These are phyloP conservation scores for Noccaea bulbosa DNA, from an alignment of 345 rosid genomes.

Conservation along the genomic window DNA sequence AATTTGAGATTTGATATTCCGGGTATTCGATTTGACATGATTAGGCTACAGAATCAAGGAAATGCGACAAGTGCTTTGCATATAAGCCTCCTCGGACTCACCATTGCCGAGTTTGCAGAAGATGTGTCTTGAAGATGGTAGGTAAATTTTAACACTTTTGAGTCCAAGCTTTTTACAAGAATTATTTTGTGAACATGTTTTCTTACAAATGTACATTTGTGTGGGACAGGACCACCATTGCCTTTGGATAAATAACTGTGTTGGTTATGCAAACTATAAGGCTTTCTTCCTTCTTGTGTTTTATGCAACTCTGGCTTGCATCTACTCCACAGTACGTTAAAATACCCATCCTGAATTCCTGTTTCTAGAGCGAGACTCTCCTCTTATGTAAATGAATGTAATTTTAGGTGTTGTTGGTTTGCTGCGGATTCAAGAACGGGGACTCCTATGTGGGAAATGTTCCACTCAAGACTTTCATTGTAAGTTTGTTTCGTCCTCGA, in stretches of 20 bases:
- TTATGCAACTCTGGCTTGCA: conserved; percentile 64
- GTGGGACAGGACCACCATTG: conserved; percentile 85
- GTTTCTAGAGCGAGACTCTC: conserved; percentile 6
- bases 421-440: conserved; percentile 51
- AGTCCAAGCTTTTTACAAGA: neutral
- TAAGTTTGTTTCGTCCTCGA: conserved; percentile 42
- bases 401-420: conserved; percentile 53
- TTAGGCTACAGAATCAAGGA: conserved; percentile 62
- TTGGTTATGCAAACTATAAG: conserved; percentile 91
- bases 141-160: conserved; percentile 34
- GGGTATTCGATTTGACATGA: neutral
- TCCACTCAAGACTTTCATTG: conserved; percentile 56
- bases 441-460: conserved; percentile 46
- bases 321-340: conserved; percentile 64
- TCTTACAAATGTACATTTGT: neutral
- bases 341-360: neutral
- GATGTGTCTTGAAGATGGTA: conserved; percentile 93
- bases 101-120: conserved; percentile 90
- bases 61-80: conserved; percentile 76
- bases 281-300: conserved; percentile 71
- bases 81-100: conserved; percentile 87
- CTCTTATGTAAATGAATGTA: conserved; percentile 18
- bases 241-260: conserved; percentile 89
- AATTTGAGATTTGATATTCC: conserved; percentile 11
- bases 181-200: neutral